Evolutionary conservation across 495 filamentous ascomycete species (phyloP).

Genomic region (Rhypophila decipiens): DNA sequence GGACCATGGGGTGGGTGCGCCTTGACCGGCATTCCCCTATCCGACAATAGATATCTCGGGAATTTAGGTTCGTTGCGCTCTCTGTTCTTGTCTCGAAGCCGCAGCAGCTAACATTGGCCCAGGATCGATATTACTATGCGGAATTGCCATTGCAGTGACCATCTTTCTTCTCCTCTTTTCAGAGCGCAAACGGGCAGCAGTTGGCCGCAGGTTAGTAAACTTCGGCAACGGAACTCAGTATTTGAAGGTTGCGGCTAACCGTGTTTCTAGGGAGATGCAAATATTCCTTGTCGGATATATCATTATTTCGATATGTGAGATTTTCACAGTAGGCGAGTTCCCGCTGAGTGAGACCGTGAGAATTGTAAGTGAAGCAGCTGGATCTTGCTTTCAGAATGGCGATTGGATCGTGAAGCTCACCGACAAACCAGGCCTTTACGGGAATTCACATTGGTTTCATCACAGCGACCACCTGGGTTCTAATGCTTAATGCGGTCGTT

Average conservation of each 20-base stretch:
- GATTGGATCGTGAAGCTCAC: conserved; percentile 12
- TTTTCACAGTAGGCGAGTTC: conserved; percentile 89
- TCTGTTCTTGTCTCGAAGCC: not conserved
- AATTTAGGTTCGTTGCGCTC: conserved; percentile 69
- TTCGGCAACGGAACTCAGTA: not conserved
- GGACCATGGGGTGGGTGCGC: conserved; percentile 59
- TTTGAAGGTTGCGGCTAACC: conserved; percentile 16
- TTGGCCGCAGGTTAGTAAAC: conserved; percentile 72
- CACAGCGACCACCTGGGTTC: conserved; percentile 79
- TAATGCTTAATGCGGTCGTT: conserved; percentile 86
- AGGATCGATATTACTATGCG: conserved; percentile 90
- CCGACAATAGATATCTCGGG: conserved; percentile 55
- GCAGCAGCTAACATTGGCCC: conserved; percentile 4
- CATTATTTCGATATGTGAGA: conserved; percentile 87
- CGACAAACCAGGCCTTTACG: conserved; percentile 64
- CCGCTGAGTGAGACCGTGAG: conserved; percentile 63
- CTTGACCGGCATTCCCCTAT: conserved; percentile 66
- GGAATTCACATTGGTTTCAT: conserved; percentile 91
- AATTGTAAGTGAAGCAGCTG: conserved; percentile 48
- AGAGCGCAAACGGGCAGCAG: conserved; percentile 89
- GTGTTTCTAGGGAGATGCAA: conserved; percentile 80
- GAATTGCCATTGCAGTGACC: conserved; percentile 64
- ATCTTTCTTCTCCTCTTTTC: conserved; percentile 66
- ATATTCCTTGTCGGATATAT: conserved; percentile 84
- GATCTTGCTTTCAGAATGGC: no score